Evolutionary conservation across 2,329 filamentous ascomycete species (phyloP).

Genomic region (Metarhizium brunneum): DNA sequence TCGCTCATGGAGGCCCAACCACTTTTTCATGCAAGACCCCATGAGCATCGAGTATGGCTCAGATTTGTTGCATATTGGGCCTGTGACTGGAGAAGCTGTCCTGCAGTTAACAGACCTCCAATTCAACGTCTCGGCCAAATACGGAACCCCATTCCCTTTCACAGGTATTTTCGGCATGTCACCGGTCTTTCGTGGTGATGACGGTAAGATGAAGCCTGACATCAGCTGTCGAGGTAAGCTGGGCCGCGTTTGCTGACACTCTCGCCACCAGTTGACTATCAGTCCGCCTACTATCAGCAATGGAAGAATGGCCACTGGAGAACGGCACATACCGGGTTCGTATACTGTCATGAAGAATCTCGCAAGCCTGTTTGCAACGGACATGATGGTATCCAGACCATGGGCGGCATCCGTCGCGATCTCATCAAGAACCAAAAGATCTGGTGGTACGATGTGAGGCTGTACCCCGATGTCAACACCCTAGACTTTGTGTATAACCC

Average conservation of each 20-base stretch:
- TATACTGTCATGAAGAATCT: constrained; percentile 9
- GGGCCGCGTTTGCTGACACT: not conserved
- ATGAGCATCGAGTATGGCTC: constrained; percentile 8
- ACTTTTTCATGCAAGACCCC: constrained; percentile 12
- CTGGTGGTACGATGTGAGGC: constrained; percentile 19
- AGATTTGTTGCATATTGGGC: constrained; percentile 9
- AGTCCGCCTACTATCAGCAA: constrained; percentile 12
- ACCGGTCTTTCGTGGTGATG: constrained; percentile 8
- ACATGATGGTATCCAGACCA: constrained; percentile 11
- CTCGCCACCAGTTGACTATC: not conserved
- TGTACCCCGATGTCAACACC: constrained; percentile 11
- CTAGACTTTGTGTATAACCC: constrained; percentile 11
- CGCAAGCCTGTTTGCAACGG: constrained; percentile 9
- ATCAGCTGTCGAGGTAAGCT: not conserved
- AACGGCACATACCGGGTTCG: constrained; percentile 8
- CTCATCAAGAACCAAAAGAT: constrained; percentile 16
- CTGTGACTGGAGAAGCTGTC: constrained; percentile 4
- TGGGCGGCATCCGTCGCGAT: constrained; percentile 9
- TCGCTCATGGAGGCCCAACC: constrained; percentile 11
- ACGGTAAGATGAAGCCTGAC: constrained; percentile 3
- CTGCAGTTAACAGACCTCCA: constrained; percentile 9
- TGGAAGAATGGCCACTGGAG: constrained; percentile 10
- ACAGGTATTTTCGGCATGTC: constrained; percentile 10
- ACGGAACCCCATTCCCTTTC: constrained; percentile 7
- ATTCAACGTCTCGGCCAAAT: constrained; percentile 5